Base-by-base conservation (phyloP, 1,284 basidiomycete genomes). In the Puccinia triticina region DNA sequence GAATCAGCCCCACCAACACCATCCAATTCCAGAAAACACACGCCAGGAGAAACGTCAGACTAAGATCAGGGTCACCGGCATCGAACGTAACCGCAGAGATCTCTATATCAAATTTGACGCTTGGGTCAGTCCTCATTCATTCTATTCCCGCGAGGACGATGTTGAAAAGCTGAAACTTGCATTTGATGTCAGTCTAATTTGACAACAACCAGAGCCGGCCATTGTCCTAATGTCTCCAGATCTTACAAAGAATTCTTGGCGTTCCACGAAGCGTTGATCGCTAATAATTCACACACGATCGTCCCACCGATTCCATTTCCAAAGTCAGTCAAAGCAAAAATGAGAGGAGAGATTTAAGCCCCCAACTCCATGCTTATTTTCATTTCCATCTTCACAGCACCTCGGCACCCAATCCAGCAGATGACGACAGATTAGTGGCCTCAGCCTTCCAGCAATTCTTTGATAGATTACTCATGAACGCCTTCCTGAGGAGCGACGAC, bases 391-490 rank as follows among this genome's bases (percentile, higher is more conserved):
- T n/a, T n/a, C 91, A 94, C 0, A 93, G 96, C 84, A 97, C 95
- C 0, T 96, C 94, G 1, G 95, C 95, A 0, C 92, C 94, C 32
- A 95, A 94, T 21, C 95, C 97, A 86, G 95, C 97, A 88, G 96
- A 98, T 88, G 90, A 98, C 87, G 95, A 98, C 87, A 90, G 96
- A 48, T 90, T 98, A 1, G 94, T 98, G 57, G 92, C 92, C 86
- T 93, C 95, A 84, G 94, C 95, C 90, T 89, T 97, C 34, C 96
- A 97, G 88, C 90, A 93, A 83, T 98, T 95, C 95, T 90, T 96
- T 83, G 92, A 93, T 10, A 89, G 95, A 75, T 91, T 98, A 55
- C 95, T 93, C 77, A 14, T 94, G 85, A 94, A 98, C 86, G 91
- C 91, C 0, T 93, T 95, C 82, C 87, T 97, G 72, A 89, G 94